Evolutionary conservation across 2,329 filamentous ascomycete genomes (phyloP).

Genomic region (Calonectria pauciramosa): DNA sequence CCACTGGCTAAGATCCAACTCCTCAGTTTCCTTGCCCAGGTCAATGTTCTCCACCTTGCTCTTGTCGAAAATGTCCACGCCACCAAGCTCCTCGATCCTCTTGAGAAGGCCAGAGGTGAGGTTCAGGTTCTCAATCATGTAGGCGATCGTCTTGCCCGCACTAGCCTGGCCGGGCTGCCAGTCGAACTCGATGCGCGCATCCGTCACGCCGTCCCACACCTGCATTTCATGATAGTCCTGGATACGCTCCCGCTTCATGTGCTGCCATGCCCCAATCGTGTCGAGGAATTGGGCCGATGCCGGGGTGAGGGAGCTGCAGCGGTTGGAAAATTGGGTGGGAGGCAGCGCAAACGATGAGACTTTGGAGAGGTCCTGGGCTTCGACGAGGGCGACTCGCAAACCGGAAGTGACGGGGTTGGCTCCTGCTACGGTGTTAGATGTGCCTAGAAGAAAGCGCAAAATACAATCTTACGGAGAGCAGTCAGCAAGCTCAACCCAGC

Average conservation of each 20-base stretch:
- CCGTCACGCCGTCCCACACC: slow-evolving; percentile 96
- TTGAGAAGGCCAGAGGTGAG: slow-evolving; percentile 83
- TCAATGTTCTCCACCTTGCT: slow-evolving; percentile 85
- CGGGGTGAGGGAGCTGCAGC: slow-evolving; percentile 95
- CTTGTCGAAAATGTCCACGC: slow-evolving; percentile 79
- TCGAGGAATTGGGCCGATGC: slow-evolving; percentile 87
- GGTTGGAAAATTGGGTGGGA: slow-evolving; percentile 84
- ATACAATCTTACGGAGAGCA: slow-evolving; percentile 72
- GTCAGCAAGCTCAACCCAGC: slow-evolving; percentile 87
- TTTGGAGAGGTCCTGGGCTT: slow-evolving; percentile 86
- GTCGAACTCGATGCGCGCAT: slow-evolving; percentile 90
- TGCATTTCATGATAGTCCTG: slow-evolving; percentile 97
- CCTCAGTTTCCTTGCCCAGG: slow-evolving; percentile 77
- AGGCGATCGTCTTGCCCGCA: slow-evolving; percentile 79
- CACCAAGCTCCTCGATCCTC: slow-evolving; percentile 77
- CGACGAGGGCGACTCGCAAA: slow-evolving; percentile 89
- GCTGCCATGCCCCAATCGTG: slow-evolving; percentile 86
- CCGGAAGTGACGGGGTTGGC: slow-evolving; percentile 80
- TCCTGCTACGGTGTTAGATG: slow-evolving; percentile 61
- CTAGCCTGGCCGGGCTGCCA: slow-evolving; percentile 66
- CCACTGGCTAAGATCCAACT: slow-evolving; percentile 87
- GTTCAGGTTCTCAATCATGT: slow-evolving; percentile 97
- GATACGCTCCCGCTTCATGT: slow-evolving; percentile 79
- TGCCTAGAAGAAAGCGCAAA: neutral
- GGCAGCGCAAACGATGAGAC: slow-evolving; percentile 76